These are phyloP conservation scores for Cryptococcus depauperatus DNA, from an alignment of 1,284 basidiomycete genomes.

Conservation along the genomic window DNA sequence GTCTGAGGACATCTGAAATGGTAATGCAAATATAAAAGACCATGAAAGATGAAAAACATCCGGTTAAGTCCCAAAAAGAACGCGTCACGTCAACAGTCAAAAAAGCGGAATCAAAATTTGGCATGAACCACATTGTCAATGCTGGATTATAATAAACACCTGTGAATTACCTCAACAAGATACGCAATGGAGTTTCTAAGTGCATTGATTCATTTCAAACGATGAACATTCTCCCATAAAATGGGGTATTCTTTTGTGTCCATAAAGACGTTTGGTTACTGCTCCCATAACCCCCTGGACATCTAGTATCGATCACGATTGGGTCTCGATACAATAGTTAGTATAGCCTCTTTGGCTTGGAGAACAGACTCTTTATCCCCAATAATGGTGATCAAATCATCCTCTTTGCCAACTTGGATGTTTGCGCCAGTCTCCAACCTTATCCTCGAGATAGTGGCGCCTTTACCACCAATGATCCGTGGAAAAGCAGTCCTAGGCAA, in stretches of 20 bases:
- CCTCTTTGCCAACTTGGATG: constrained; percentile 77
- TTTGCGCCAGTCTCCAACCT: constrained; percentile 79
- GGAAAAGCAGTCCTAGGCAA: constrained; percentile 50
- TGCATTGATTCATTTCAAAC: neutral
- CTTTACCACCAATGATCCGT: constrained; percentile 67
- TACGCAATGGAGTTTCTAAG: neutral
- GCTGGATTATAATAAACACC: neutral
- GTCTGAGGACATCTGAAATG: neutral
- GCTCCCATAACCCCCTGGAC: neutral
- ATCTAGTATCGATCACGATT: constrained; percentile 15
- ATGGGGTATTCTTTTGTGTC: neutral
- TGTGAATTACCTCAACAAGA: no score
- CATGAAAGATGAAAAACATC: no score
- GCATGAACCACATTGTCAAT: neutral
- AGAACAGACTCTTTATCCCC: constrained; percentile 62
- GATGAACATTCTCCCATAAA: neutral
- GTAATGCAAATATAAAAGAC: neutral
- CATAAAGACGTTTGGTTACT: neutral
- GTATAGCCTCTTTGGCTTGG: constrained; percentile 70
- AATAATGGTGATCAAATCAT: constrained; percentile 71
- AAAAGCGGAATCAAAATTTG: neutral
- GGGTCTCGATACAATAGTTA: constrained; percentile 53
- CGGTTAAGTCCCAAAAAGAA: no score
- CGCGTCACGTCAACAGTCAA: neutral
- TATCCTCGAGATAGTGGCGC: constrained; percentile 70